Percentiles rank a stretch among this genome's conserved stretches.
Evolutionary conservation across 192 early-diverging fungal genomes (phyloP).

Genomic region (Backusella macrospora): DNA sequence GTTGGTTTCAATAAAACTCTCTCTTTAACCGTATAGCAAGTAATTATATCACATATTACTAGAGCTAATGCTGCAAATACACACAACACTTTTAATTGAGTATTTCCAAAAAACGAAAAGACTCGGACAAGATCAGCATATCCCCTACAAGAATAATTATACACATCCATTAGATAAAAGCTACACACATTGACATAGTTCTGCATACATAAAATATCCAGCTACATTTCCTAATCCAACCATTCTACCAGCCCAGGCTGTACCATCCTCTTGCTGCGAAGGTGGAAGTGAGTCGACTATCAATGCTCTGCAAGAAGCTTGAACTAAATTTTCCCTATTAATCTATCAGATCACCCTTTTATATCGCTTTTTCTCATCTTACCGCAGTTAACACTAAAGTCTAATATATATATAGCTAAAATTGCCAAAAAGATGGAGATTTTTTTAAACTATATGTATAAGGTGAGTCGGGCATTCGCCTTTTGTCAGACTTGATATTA

Average conservation of each 20-base stretch:
- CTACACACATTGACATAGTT: not conserved
- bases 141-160: conserved; percentile 47
- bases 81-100: conserved; percentile 84
- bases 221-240: conserved; percentile 83
- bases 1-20: conserved; percentile 28
- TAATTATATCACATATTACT: conserved; percentile 58
- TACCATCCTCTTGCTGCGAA: conserved; percentile 82
- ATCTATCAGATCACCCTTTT: not conserved
- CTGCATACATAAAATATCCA: conserved; percentile 78
- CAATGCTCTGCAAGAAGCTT: conserved; percentile 83
- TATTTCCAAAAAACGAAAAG: conserved; percentile 75
- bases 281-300: conserved; percentile 84
- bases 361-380: conserved; percentile 16
- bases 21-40: conserved; percentile 72
- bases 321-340: conserved; percentile 50
- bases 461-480: not conserved
- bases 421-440: conserved; percentile 73
- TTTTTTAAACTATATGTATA: conserved; percentile 29
- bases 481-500: not conserved
- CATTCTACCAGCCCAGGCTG: conserved; percentile 87
- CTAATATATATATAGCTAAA: conserved; percentile 81
- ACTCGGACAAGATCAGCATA: conserved; percentile 72
- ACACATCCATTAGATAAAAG: not conserved
- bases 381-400: conserved; percentile 92
- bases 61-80: conserved; percentile 74